These are phyloP conservation scores for Polytrichum formosum DNA, from an alignment of 225 moss, liverwort and hornwort species.

Conservation along the genomic window DNA sequence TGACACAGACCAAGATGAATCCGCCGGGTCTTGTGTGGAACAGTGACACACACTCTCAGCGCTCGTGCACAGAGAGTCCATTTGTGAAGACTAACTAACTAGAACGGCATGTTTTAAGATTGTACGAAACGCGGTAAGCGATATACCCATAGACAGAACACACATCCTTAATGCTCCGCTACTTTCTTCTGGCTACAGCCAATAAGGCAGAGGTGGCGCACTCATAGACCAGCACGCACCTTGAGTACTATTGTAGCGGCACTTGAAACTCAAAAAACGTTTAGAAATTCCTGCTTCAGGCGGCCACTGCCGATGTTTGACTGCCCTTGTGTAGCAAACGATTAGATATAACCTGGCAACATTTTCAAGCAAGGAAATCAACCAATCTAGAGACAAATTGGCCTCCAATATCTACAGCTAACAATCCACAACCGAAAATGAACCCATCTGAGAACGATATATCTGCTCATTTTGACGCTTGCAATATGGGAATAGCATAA, in stretches of 20 bases:
- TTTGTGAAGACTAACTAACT: slow-evolving; percentile 33
- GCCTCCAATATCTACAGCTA: too few species aligned
- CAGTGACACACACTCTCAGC: slow-evolving; percentile 20
- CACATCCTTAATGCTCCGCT: slow-evolving; percentile 39
- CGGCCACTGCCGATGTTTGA: slow-evolving; percentile 73
- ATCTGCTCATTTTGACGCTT: too few species aligned
- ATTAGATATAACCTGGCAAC: too few species aligned
- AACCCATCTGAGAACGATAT: too few species aligned
- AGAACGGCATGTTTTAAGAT: neutral
- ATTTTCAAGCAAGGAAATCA: too few species aligned
- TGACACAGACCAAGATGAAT: slow-evolving; percentile 10
- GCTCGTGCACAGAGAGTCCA: slow-evolving; percentile 13
- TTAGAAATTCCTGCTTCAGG: slow-evolving; percentile 6
- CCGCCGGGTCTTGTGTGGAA: slow-evolving; percentile 8
- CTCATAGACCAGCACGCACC: slow-evolving; percentile 18
- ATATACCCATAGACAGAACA: slow-evolving; percentile 11
- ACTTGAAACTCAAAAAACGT: neutral
- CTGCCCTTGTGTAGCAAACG: too few species aligned
- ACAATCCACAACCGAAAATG: too few species aligned
- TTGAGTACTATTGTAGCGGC: slow-evolving; percentile 27
- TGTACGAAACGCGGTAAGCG: slow-evolving; percentile 42
- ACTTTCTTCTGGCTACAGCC: slow-evolving; percentile 19
- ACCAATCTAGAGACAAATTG: too few species aligned
- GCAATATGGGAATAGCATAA: too few species aligned
- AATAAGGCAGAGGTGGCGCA: slow-evolving; percentile 16